A percentile compares a stretch with the other conserved stretches of the same genome.
phyloP scores from a whole-genome alignment of 345 rosid genomes.

The Kandelia obovata region DNA sequence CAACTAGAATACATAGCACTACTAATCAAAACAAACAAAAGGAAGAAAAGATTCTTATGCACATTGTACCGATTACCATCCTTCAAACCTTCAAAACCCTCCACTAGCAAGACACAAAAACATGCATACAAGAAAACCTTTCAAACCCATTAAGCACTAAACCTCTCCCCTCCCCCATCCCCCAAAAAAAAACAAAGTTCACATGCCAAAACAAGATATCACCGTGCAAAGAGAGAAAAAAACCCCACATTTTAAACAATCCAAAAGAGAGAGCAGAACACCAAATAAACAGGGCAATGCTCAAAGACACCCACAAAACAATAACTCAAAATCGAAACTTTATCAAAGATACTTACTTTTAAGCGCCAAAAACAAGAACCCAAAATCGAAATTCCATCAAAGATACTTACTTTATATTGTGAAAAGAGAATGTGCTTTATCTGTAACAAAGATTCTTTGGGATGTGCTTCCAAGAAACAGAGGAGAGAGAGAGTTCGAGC shows the following conservation, averaged over 20 bases:
- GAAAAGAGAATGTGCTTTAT: constrained; percentile 10
- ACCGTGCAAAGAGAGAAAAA: background rate
- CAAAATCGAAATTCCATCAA: background rate
- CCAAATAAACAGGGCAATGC: background rate
- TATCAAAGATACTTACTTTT: background rate
- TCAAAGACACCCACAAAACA: background rate
- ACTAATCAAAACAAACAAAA: background rate
- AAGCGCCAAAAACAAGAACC: background rate
- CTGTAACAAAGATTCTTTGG: background rate
- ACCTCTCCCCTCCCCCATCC: constrained; percentile 4
- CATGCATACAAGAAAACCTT: constrained; percentile 19
- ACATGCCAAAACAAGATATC: constrained; percentile 14
- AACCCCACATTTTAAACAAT: background rate
- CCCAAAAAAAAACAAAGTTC: constrained; percentile 1
- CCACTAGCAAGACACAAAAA: background rate
- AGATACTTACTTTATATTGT: background rate
- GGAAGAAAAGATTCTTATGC: background rate
- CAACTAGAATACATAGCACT: background rate
- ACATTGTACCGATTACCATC: constrained; percentile 20
- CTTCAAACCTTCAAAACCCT: constrained; percentile 6
- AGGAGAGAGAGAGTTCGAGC: background rate
- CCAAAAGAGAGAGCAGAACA: constrained; percentile 2
- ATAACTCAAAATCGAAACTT: constrained; percentile 15
- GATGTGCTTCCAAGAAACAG: background rate
- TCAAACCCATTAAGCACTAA: constrained; percentile 5